phyloP scores from a whole-genome alignment of 495 filamentous ascomycete genomes.

The Neurospora hispaniola region DNA sequence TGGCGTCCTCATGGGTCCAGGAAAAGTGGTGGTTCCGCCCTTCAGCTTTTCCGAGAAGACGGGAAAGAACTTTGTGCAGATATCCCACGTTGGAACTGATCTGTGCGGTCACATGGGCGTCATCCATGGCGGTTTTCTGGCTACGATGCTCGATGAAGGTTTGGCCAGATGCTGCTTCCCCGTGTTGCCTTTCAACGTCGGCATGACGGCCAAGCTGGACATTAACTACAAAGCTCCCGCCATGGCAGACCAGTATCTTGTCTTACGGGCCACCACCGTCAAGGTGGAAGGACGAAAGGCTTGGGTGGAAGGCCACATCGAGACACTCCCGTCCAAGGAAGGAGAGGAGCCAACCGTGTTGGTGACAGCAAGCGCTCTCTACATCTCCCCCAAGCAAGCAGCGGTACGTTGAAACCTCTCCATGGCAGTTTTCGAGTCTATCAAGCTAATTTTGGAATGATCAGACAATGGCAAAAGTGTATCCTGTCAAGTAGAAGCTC shows the following conservation, averaged over 20 bases:
- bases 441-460: neutral
- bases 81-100: conserved; percentile 70
- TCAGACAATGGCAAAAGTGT: conserved; percentile 35
- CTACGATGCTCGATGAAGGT: conserved; percentile 87
- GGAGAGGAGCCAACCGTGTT: conserved; percentile 22
- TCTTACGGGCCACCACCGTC: conserved; percentile 67
- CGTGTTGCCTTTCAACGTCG: conserved; percentile 79
- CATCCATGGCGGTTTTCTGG: conserved; percentile 82
- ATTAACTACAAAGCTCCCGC: conserved; percentile 80
- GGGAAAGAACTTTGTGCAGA: conserved; percentile 61
- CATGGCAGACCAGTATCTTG: conserved; percentile 63
- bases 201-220: conserved; percentile 82
- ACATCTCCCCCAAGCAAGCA: conserved; percentile 80
- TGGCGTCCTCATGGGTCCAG: conserved; percentile 65
- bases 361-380: conserved; percentile 54
- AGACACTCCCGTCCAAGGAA: conserved; percentile 53
- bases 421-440: neutral
- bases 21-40: conserved; percentile 74
- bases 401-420: conserved; percentile 40
- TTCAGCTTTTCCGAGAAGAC: conserved; percentile 59
- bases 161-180: conserved; percentile 85
- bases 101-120: conserved; percentile 89
- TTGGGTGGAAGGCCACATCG: conserved; percentile 87
- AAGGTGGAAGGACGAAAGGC: conserved; percentile 93
- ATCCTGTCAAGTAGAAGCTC: conserved; percentile 23